Evolutionary conservation across 2,329 filamentous ascomycete species (phyloP), one percentile per base, ranked within the genome.

Genomic region (Arthrobotrys iridis): DNA sequence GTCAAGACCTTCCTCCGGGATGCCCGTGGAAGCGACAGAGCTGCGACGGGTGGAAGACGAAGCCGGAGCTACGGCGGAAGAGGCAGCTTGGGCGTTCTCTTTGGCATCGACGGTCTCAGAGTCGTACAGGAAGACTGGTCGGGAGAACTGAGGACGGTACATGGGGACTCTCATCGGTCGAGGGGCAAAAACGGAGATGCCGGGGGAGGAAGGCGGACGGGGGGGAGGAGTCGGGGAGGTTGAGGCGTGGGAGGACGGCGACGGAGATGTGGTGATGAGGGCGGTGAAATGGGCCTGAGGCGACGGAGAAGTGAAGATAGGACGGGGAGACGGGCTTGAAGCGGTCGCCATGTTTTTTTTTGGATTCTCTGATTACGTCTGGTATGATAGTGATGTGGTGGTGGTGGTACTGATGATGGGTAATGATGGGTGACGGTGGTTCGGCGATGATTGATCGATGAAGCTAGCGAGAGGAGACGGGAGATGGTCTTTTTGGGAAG

Each of bases 91-190:
- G 30, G 48, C 4, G 58, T 75, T 75, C 58, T 75, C 71, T 33
- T 76, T 76, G 52, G 26, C 13, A 22, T 52, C 63, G 58, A 37
- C 48, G 50, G 55, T 45, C 3, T 76, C 72, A 40, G 72, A 60
- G 52, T 76, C 72, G 65, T 70, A 76, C 37, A 76, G 58, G 65
- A 76, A 76, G 59, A 76, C 66, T n/a, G 72, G 72, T 50, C 72
- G 72, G 43, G 72, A 65, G 52, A 76, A 76, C 28, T 70, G 65
- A 28, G 72, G 72, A 35, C 72, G 64, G 65, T 76, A 76, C 50
- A 71, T 66, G 50, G 72, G 72, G 28, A 76, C 41, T 2, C 72
- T 58, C 65, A 76, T 71, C n/a, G 72, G 72, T 22, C 72, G 64
- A 55, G 72, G 72, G 28, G 72, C 72, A 11, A 65, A 76, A 43